Evolutionary conservation across 129 eudicot species (phyloP).

Genomic region (Flaveria linearis): DNA sequence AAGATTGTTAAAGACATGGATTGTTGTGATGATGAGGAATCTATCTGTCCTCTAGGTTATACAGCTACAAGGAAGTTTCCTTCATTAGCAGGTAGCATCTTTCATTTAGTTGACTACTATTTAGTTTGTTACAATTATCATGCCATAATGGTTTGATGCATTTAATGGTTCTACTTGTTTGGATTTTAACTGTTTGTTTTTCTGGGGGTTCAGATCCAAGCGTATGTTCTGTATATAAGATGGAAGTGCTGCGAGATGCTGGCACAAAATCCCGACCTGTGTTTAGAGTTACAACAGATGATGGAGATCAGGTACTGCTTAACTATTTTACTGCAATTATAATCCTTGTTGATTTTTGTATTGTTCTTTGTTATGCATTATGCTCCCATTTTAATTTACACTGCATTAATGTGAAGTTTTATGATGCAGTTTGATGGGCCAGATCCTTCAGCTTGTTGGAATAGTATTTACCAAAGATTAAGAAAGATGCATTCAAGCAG

Average conservation of each 20-base stretch:
- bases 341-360: conserved; percentile 8
- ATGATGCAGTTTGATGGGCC: conserved; percentile 68
- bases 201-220: conserved; percentile 55
- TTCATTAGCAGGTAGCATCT: conserved; percentile 62
- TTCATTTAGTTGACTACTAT: background rate
- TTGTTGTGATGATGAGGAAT: conserved; percentile 48
- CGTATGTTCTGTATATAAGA: conserved; percentile 51
- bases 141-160: background rate
- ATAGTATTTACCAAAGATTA: conserved; percentile 55
- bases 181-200: conserved; percentile 2
- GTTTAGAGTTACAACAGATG: conserved; percentile 74
- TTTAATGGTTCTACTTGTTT: background rate
- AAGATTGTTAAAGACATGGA: conserved; percentile 60
- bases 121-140: background rate
- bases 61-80: conserved; percentile 75
- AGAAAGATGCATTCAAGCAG: conserved; percentile 41
- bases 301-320: conserved; percentile 67
- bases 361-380: background rate
- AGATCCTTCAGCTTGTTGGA: conserved; percentile 78
- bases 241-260: conserved; percentile 80
- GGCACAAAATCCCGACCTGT: conserved; percentile 55
- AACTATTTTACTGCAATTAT: conserved; percentile 14
- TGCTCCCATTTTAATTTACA: background rate
- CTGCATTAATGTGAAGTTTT: conserved; percentile 18
- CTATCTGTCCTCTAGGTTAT: conserved; percentile 74